Evolutionary conservation across 2,329 filamentous ascomycete genomes (phyloP).

Genomic region (Exserohilum rostratum): DNA sequence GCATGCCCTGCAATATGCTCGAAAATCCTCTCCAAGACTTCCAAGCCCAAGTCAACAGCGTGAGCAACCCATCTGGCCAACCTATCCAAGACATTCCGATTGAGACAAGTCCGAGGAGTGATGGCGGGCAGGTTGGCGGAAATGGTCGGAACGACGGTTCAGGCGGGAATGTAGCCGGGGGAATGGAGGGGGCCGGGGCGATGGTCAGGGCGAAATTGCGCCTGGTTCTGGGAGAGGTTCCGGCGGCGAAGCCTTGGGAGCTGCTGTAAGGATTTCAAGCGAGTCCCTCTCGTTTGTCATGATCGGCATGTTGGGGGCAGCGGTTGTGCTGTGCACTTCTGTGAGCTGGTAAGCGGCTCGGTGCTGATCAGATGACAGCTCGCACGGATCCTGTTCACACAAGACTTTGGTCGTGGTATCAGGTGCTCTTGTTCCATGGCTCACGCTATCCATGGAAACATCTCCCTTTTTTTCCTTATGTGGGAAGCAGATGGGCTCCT

Average conservation of each 20-base stretch:
- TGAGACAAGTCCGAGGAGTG: constrained; percentile 28
- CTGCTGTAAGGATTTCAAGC: constrained; percentile 15
- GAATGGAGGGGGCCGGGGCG: constrained; percentile 4
- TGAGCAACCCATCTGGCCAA: constrained; percentile 42
- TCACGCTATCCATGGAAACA: too few species aligned
- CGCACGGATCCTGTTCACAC: too few species aligned
- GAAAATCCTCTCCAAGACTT: constrained; percentile 38
- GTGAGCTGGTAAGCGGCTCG: constrained; percentile 9
- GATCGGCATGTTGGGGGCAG: constrained; percentile 17
- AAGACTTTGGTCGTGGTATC: too few species aligned
- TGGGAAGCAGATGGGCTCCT: too few species aligned
- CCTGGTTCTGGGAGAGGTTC: background rate
- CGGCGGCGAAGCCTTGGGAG: constrained; percentile 9
- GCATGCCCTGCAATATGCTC: constrained; percentile 38
- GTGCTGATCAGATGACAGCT: background rate
- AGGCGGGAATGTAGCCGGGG: background rate
- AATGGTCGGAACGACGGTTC: constrained; percentile 23
- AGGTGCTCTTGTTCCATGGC: too few species aligned
- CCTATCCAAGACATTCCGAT: constrained; percentile 38
- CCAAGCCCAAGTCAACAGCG: constrained; percentile 31
- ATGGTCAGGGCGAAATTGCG: constrained; percentile 18
- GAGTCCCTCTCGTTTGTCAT: constrained; percentile 17
- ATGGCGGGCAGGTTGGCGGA: constrained; percentile 38
- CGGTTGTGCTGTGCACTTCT: constrained; percentile 19
- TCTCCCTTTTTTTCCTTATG: too few species aligned